Evolutionary conservation across 139 green algal species (phyloP).

Genomic region (Coccomyxa sp.): DNA sequence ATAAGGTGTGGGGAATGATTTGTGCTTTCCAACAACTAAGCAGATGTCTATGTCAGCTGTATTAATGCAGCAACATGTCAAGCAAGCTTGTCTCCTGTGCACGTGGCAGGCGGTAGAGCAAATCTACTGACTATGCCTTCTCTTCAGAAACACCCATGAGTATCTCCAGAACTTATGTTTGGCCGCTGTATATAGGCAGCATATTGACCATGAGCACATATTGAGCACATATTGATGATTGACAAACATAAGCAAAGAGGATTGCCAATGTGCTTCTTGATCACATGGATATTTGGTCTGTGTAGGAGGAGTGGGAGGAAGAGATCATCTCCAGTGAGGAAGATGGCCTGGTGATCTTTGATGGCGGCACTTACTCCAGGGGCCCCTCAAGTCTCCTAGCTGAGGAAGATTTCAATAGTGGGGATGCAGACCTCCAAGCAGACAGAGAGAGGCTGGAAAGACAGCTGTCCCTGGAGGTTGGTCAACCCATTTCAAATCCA

Average conservation of each 20-base stretch:
- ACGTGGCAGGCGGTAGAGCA: too few relatives aligned
- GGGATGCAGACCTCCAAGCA: not conserved
- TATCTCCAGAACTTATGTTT: too few relatives aligned
- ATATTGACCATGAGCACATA: not conserved
- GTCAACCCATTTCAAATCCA: too few relatives aligned
- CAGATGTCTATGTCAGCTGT: too few relatives aligned
- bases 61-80: too few relatives aligned
- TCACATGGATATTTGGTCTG: too few relatives aligned
- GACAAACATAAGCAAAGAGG: not conserved
- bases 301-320: conserved; percentile 7
- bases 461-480: not conserved
- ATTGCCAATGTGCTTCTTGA: too few relatives aligned
- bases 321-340: conserved; percentile 25
- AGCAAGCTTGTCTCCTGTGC: too few relatives aligned
- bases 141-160: too few relatives aligned
- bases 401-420: not conserved
- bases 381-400: conserved; percentile 17
- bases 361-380: conserved; percentile 36
- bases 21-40: too few relatives aligned
- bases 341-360: conserved; percentile 42
- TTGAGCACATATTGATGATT: not conserved
- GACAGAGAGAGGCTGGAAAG: not conserved
- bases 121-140: too few relatives aligned
- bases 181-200: too few relatives aligned
- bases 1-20: not conserved